Conservation (phyloP, 139 green algal genomes). For the Coelastrella sp. region DNA sequence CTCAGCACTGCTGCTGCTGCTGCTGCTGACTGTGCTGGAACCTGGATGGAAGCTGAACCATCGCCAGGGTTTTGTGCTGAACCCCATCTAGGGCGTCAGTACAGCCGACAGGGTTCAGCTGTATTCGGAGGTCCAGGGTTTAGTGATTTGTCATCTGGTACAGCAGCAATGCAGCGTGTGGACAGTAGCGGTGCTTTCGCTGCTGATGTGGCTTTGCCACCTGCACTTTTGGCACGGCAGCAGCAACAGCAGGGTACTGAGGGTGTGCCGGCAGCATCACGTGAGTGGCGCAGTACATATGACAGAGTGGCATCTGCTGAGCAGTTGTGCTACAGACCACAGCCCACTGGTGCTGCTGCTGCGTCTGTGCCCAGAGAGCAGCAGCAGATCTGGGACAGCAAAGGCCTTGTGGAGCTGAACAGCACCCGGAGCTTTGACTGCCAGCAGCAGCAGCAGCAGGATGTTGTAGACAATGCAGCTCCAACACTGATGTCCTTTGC, state of each 20-base stretch:
- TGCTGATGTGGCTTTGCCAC: background rate
- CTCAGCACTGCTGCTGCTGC: constrained; percentile 18
- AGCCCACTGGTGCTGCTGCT: background rate
- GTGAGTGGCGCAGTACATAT: background rate
- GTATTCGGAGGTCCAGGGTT: background rate
- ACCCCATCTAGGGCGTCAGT: too few species aligned
- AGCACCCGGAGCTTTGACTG: background rate
- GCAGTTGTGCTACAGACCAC: background rate
- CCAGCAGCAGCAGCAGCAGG: background rate
- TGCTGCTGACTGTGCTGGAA: too few species aligned
- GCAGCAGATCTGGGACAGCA: background rate
- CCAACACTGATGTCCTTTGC: background rate
- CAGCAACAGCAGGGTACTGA: background rate
- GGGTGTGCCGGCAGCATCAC: background rate
- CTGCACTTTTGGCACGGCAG: background rate
- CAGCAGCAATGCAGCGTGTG: background rate
- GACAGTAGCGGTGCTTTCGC: too few species aligned
- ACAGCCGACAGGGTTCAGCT: background rate
- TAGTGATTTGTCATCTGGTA: background rate
- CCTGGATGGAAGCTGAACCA: too few species aligned
- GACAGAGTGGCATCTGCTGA: background rate
- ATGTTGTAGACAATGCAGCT: too few species aligned
- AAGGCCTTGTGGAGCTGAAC: background rate
- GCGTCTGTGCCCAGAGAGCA: too few species aligned
- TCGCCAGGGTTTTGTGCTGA: too few species aligned